Conservation (phyloP, 805 yeast species). For the Candida nanaspora region DNA sequence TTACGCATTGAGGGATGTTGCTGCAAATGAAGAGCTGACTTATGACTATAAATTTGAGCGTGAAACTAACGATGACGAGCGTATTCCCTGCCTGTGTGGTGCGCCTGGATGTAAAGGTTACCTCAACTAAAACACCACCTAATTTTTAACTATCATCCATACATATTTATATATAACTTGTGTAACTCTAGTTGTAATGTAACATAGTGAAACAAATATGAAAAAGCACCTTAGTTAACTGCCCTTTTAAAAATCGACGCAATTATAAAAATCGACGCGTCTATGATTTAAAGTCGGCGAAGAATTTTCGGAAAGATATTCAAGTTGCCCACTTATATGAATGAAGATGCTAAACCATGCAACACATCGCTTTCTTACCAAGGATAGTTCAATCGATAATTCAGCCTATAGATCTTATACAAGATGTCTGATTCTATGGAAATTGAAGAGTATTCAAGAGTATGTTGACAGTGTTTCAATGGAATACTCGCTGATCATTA, state of each 20-base stretch:
- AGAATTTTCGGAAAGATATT: no score
- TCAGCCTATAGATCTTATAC: neutral
- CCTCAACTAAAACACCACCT: slow-evolving; percentile 57
- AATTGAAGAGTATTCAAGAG: slow-evolving; percentile 55
- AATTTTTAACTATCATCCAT: no score
- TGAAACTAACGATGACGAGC: slow-evolving; percentile 79
- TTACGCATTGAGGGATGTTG: slow-evolving; percentile 84
- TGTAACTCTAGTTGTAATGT: no score
- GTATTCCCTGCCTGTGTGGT: slow-evolving; percentile 91
- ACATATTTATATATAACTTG: no score
- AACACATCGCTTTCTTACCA: neutral
- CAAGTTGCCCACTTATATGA: no score
- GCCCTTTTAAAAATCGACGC: no score
- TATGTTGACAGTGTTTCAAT: slow-evolving; percentile 28
- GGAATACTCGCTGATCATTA: neutral
- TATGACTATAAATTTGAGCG: slow-evolving; percentile 95
- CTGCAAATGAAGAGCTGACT: slow-evolving; percentile 85
- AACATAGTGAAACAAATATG: no score
- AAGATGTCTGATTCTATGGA: slow-evolving; percentile 53
- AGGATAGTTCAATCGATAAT: neutral
- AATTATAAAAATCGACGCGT: no score
- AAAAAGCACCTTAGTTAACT: no score
- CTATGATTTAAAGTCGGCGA: no score
- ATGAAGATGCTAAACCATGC: no score
- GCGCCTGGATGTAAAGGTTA: slow-evolving; percentile 92